phyloP scores from a whole-genome alignment of 495 filamentous ascomycete genomes.

The Penicillium bialowiezense region DNA sequence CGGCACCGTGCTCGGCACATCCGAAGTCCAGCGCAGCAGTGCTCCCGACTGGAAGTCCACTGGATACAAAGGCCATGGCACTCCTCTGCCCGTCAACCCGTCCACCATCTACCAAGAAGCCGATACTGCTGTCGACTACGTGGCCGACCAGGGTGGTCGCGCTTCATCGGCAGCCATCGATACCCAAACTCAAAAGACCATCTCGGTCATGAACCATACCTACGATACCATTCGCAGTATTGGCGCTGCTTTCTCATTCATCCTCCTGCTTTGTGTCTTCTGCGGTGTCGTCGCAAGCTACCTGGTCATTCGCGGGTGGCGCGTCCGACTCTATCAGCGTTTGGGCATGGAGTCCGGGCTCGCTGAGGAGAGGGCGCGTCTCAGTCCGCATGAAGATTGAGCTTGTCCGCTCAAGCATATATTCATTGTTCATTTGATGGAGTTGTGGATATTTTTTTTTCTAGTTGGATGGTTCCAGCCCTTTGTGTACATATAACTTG shows the following conservation, averaged over 20 bases:
- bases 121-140: background rate
- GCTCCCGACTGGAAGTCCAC: conserved; percentile 18
- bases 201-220: conserved; percentile 13
- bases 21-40: conserved; percentile 18
- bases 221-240: conserved; percentile 21
- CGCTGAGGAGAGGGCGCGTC: conserved; percentile 13
- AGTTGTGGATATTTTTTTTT: conserved; percentile 3
- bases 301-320: conserved; percentile 27
- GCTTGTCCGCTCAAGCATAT: background rate
- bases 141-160: background rate
- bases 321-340: conserved; percentile 26
- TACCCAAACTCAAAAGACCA: conserved; percentile 20
- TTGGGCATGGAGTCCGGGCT: conserved; percentile 9
- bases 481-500: conserved; percentile 5
- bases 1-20: conserved; percentile 17
- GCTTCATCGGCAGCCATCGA: conserved; percentile 11
- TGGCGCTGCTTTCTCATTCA: conserved; percentile 19
- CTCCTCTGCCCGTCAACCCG: conserved; percentile 19
- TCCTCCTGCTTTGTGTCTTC: conserved; percentile 22
- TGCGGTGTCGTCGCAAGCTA: conserved; percentile 17
- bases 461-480: background rate
- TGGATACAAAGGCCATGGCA: conserved; percentile 12
- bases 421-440: conserved; percentile 1
- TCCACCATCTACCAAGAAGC: conserved; percentile 2
- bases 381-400: conserved; percentile 15